Evolutionary conservation across 495 filamentous ascomycete species (phyloP).

Genomic region (Viridothelium virens): DNA sequence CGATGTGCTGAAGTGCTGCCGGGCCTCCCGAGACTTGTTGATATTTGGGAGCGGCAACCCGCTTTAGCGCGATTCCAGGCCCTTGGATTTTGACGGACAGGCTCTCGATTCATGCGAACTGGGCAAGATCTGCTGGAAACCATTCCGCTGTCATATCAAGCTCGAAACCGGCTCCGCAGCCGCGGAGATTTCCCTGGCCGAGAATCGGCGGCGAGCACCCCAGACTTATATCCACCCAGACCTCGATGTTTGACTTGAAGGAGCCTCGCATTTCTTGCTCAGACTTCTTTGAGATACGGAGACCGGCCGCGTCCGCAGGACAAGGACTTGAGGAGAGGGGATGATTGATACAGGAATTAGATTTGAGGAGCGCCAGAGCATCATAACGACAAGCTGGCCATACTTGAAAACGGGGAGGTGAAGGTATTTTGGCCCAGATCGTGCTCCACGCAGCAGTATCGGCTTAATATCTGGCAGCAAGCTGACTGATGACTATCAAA

Average conservation of each 20-base stretch:
- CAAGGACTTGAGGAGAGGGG: background rate
- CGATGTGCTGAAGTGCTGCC: background rate
- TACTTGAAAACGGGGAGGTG: background rate
- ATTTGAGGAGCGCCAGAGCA: constrained; percentile 1
- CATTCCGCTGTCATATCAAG: background rate
- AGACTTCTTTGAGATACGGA: background rate
- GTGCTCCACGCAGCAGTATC: background rate
- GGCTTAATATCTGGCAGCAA: background rate
- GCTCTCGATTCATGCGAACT: background rate
- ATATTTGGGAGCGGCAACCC: constrained; percentile 6
- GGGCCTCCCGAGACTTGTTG: constrained; percentile 1
- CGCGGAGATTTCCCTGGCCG: background rate
- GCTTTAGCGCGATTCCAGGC: constrained; percentile 7
- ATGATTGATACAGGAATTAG: background rate
- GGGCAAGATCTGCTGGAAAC: background rate
- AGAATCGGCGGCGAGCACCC: background rate
- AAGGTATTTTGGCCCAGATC: background rate
- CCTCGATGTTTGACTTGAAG: constrained; percentile 1
- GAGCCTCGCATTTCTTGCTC: background rate
- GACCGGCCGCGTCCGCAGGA: background rate
- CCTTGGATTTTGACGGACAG: background rate
- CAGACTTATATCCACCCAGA: background rate
- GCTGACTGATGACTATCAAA: background rate
- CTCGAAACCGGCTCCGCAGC: background rate
- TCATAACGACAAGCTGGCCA: background rate